Evolutionary conservation across 2,329 filamentous ascomycete species (phyloP).

Genomic region (Eutypa lata): DNA sequence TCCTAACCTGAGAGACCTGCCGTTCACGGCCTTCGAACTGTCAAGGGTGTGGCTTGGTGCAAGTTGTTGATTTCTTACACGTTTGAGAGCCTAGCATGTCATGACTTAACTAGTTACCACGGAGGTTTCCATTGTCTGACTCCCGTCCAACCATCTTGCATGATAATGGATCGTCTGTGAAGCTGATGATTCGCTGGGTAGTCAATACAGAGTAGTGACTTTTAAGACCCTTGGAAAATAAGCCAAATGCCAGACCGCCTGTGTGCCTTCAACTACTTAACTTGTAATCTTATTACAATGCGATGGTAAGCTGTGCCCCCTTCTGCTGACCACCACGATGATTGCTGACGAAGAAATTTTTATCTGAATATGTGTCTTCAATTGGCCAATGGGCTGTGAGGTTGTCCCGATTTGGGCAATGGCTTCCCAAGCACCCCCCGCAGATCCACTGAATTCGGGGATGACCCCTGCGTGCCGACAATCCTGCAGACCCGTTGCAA

Average conservation of each 20-base stretch:
- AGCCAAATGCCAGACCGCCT: neutral
- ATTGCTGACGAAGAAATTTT: neutral
- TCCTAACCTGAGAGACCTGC: neutral
- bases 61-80: too few species aligned
- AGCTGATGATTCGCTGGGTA: too few species aligned
- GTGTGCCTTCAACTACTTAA: neutral
- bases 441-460: neutral
- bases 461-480: neutral
- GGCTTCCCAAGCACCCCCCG: neutral
- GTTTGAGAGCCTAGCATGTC: too few species aligned
- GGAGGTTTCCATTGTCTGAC: too few species aligned
- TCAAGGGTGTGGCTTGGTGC: neutral
- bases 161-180: too few species aligned
- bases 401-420: neutral
- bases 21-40: neutral
- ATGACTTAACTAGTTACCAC: too few species aligned
- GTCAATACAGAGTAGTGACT: too few species aligned
- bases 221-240: neutral
- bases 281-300: neutral
- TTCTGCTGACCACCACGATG: neutral
- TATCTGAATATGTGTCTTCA: neutral
- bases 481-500: neutral
- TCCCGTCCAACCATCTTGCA: too few species aligned
- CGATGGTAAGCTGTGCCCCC: neutral
- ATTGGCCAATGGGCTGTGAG: neutral